Base-by-base conservation (phyloP, 2,329 filamentous ascomycete genomes). In the Teratosphaeria nubilosa region DNA sequence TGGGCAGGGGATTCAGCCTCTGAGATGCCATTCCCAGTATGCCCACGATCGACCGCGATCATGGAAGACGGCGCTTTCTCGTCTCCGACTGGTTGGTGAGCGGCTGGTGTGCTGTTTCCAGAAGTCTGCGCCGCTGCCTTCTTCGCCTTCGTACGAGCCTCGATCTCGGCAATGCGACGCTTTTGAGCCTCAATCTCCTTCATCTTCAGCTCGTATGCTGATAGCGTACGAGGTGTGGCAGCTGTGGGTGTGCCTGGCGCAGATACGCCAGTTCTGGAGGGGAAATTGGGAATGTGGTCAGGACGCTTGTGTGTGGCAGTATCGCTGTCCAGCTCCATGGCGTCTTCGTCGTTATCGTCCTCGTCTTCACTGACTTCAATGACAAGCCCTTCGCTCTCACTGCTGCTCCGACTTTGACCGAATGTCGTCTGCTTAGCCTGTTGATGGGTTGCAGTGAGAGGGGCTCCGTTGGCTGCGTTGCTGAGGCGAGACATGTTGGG, bases 361-460 rank as follows among this genome's bases (percentile, higher is more conserved):
- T 86, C 84, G 63, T 86, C 83, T 30, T 95, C 91, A 68, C 90
- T 95, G 45, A 95, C 86, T 63, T 95, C 84, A 64, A 96, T 95
- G 45, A 96, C 82, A 56, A 95, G 81, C 2, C 81, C 81, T 54
- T 84, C 79, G 25, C 86, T 79, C 55, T 80, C 76, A 54, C 68
- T 67, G 25, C 68, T 63, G 52, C 69, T 64, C 25, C 78, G 77
- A 53, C 77, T 78, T 51, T 85, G 82, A 13, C 81, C 82, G 65
- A 86, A 62, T 2, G 27, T 88, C n/a, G 70, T 69, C 1, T 72
- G 66, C 2, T 11, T 27, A 11, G 53, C 6, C 6, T 32, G n/a
- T 3, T 30, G 10, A 16, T 41, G 24, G 22, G 27, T 51, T 24
- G 20, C 50, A 13, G 4, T 51, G 31, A 30, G 7, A 31, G 20